Conservation (phyloP, 495 filamentous ascomycete genomes). For the Bombardia bombarda region DNA sequence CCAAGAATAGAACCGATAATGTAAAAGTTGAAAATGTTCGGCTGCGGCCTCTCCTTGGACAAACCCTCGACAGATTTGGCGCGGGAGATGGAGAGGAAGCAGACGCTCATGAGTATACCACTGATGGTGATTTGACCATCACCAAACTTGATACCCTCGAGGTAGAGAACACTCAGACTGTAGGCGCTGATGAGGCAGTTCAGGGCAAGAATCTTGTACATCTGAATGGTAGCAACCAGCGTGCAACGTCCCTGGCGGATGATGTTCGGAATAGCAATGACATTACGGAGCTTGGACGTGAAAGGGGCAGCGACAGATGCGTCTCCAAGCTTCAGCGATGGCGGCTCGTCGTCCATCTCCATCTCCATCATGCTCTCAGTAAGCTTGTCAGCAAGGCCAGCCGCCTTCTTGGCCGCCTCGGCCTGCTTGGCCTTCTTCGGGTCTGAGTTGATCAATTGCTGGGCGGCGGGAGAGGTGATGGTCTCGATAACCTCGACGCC, state of each 20-base stretch:
- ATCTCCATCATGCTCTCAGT: conserved; percentile 83
- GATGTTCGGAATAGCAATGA: conserved; percentile 96
- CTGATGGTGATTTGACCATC: conserved; percentile 98
- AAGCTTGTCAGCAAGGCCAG: conserved; percentile 78
- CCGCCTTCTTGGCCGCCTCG: conserved; percentile 60
- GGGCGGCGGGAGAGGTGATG: conserved; percentile 61
- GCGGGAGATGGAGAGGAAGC: conserved; percentile 93
- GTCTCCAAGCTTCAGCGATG: conserved; percentile 94
- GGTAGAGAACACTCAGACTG: conserved; percentile 89
- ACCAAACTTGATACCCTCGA: conserved; percentile 98
- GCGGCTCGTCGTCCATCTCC: conserved; percentile 82
- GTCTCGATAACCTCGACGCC: conserved; percentile 47
- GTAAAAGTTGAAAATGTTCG: conserved; percentile 98
- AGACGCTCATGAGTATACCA: conserved; percentile 99
- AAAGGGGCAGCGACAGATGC: conserved; percentile 96
- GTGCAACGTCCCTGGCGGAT: conserved; percentile 96
- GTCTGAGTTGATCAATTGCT: conserved; percentile 56
- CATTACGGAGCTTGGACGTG: conserved; percentile 94
- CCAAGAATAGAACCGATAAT: conserved; percentile 97
- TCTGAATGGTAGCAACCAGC: conserved; percentile 96
- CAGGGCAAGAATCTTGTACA: conserved; percentile 99
- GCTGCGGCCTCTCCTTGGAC: conserved; percentile 95
- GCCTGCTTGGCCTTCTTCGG: conserved; percentile 50
- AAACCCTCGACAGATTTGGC: conserved; percentile 91
- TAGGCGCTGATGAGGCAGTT: conserved; percentile 99